phyloP scores from a whole-genome alignment of 2,329 filamentous ascomycete species.

The Bisporella sp. region DNA sequence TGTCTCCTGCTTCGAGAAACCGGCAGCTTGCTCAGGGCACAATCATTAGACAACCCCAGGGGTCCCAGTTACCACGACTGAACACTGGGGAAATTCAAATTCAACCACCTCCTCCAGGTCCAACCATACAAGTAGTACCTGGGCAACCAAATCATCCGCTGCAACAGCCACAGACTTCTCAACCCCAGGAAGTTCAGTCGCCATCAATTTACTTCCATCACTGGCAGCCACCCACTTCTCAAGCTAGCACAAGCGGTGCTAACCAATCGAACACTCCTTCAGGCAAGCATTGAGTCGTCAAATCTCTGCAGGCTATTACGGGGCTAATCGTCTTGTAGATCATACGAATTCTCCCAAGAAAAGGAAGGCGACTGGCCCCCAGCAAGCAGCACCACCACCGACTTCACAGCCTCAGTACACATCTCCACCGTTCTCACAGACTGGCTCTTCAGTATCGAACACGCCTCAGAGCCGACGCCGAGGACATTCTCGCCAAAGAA shows the following conservation, averaged over 20 bases:
- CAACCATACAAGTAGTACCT: constrained; percentile 38
- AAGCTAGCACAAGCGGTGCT: constrained; percentile 46
- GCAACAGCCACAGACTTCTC: constrained; percentile 41
- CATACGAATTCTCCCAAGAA: constrained; percentile 76
- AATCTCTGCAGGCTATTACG: constrained; percentile 30
- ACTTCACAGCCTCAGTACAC: constrained; percentile 38
- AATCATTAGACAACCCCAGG: constrained; percentile 22
- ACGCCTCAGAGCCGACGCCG: constrained; percentile 46
- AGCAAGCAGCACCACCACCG: constrained; percentile 40
- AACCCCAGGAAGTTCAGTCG: constrained; percentile 53
- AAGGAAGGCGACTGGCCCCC: constrained; percentile 63
- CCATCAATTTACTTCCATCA: constrained; percentile 86
- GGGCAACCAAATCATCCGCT: constrained; percentile 38
- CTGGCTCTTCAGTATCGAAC: constrained; percentile 44
- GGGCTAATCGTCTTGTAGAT: constrained; percentile 35
- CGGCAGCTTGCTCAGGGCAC: constrained; percentile 19
- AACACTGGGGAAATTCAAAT: constrained; percentile 35
- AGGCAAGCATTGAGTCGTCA: constrained; percentile 49
- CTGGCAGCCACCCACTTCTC: constrained; percentile 75
- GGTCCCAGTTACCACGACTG: constrained; percentile 31
- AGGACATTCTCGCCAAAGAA: constrained; percentile 57
- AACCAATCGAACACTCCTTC: constrained; percentile 68
- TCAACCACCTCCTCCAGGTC: constrained; percentile 28
- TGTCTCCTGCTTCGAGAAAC: constrained; percentile 26
- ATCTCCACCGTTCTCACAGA: constrained; percentile 50